phyloP scores from a whole-genome alignment of 805 yeast species.

The Saccharomycopsis fermentans region DNA sequence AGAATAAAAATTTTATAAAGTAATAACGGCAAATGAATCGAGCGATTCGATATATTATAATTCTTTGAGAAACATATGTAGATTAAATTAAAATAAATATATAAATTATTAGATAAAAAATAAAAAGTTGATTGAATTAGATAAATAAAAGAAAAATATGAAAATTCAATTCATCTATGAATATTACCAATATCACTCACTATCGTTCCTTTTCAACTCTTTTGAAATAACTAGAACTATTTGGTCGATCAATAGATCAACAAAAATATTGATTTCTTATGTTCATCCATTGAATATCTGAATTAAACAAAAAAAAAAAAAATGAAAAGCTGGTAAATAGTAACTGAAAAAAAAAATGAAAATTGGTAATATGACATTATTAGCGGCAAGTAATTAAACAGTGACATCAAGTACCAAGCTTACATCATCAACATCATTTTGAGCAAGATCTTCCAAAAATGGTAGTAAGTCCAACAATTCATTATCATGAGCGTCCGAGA shows the following conservation, averaged over 20 bases:
- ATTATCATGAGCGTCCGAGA: conserved; percentile 94
- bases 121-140: neutral
- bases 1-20: neutral
- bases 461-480: conserved; percentile 89
- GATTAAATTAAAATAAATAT: neutral
- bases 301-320: neutral
- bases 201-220: neutral
- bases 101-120: neutral
- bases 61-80: neutral
- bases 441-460: conserved; percentile 74
- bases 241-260: neutral
- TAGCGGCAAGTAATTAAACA: conserved; percentile 22
- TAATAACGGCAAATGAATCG: neutral
- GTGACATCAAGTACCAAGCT: conserved; percentile 76
- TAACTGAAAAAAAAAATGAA: neutral
- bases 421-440: conserved; percentile 68
- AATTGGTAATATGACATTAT: neutral
- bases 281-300: neutral
- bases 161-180: neutral
- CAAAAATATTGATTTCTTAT: neutral
- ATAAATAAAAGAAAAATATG: neutral
- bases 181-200: neutral
- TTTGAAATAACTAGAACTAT: neutral
- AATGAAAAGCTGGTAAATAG: too few relatives aligned
- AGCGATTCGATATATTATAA: neutral